Percentiles rank a stretch among this genome's conserved stretches.
Conservation (phyloP, 2,329 filamentous ascomycete genomes). For the Sporothrix mexicana region DNA sequence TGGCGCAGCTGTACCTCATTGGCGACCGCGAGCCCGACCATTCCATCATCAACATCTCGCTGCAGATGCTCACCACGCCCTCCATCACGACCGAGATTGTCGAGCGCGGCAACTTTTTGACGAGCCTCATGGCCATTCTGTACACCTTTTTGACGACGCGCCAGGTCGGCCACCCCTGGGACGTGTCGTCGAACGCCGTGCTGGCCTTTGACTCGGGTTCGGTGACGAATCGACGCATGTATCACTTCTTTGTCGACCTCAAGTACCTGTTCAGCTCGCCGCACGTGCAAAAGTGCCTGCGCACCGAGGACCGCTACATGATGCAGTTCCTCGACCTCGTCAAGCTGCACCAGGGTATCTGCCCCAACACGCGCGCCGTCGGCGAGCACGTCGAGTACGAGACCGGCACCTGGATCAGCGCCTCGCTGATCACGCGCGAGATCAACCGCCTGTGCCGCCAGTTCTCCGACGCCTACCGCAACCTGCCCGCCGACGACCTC, state of each 20-base stretch:
- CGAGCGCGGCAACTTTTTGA: conserved; percentile 92
- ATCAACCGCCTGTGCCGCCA: conserved; percentile 92
- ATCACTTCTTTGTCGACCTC: conserved; percentile 96
- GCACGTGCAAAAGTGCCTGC: conserved; percentile 83
- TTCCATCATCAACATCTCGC: conserved; percentile 95
- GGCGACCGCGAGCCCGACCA: conserved; percentile 96
- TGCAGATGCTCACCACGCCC: conserved; percentile 95
- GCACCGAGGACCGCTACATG: conserved; percentile 83
- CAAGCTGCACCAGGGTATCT: conserved; percentile 96
- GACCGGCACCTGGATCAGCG: conserved; percentile 96
- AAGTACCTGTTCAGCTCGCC: conserved; percentile 88
- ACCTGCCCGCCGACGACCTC: conserved; percentile 69
- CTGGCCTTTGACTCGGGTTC: conserved; percentile 93
- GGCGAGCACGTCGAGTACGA: conserved; percentile 98
- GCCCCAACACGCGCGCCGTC: conserved; percentile 87
- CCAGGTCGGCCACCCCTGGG: conserved; percentile 91
- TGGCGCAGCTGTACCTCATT: conserved; percentile 94
- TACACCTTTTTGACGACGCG: conserved; percentile 97
- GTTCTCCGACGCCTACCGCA: conserved; percentile 83
- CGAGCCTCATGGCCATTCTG: conserved; percentile 91
- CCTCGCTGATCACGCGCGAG: conserved; percentile 90
- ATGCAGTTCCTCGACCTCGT: conserved; percentile 94
- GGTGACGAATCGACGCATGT: conserved; percentile 92
- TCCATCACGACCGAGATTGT: conserved; percentile 97
- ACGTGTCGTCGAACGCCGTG: conserved; percentile 83